phyloP scores from a whole-genome alignment of 257 asterid species.

The Orobanche coerulescens region DNA sequence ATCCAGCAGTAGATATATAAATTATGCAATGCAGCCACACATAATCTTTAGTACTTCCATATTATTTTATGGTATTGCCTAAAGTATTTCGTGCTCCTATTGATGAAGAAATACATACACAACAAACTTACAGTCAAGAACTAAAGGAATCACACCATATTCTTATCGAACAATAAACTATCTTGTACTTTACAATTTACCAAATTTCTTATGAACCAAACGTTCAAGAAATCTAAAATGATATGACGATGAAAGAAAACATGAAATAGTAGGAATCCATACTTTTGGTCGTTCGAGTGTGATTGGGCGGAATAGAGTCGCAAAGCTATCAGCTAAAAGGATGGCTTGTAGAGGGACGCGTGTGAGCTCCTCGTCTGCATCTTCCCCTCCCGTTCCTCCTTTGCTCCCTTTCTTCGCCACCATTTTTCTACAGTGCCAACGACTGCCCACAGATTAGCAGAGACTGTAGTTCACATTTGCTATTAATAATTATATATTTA shows the following conservation, averaged over 20 bases:
- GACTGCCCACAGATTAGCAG: background rate
- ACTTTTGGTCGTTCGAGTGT: slow-evolving; percentile 96
- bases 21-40: background rate
- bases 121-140: background rate
- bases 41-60: background rate
- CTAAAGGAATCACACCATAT: background rate
- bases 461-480: too few relatives aligned
- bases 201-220: background rate
- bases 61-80: background rate
- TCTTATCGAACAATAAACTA: background rate
- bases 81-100: background rate
- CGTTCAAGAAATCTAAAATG: background rate
- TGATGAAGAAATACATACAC: background rate
- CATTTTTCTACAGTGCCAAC: slow-evolving; percentile 29
- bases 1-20: background rate
- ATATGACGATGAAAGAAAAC: background rate
- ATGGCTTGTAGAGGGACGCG: slow-evolving; percentile 82
- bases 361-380: slow-evolving; percentile 61
- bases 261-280: background rate
- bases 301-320: slow-evolving; percentile 93
- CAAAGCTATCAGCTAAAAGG: slow-evolving; percentile 87
- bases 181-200: background rate
- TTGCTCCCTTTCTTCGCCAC: slow-evolving; percentile 68
- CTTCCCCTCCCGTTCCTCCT: slow-evolving; percentile 47
- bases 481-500: too few relatives aligned